Base-by-base conservation (phyloP, 1,139 yeast genomes). In the Yamadazyma mexicana region DNA sequence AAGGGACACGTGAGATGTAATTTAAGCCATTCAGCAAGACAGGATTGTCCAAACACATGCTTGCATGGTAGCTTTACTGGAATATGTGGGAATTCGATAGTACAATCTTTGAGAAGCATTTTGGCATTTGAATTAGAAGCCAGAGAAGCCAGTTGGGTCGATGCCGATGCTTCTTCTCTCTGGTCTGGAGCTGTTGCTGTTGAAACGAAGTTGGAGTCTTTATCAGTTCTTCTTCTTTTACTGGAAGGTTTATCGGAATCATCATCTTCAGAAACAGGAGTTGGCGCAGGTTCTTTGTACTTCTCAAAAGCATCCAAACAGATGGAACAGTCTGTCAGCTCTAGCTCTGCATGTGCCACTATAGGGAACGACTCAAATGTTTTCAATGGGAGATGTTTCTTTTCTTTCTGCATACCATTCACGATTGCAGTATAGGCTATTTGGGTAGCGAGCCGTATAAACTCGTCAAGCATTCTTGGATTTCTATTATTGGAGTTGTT, bases 61-160 rank as follows among this genome's bases (percentile, higher is more conserved):
- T 80, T 80, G 61, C 98, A 91, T 0, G 96, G 94, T 75, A 91
- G 70, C 46, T 74, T 67, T 2, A 85, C 66, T 0, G 96, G 83
- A 7, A 72, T 58, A 59, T 89, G 96, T 7, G 62, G 58, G 52
- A 73, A 80, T 4, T 54, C 60, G 4, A 57, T 62, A 1, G 48
- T 50, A 32, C 45, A 55, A 22, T 68, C 72, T 14, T 39, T 34
- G 9, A 42, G 35, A 28, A 35, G 38, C 30, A 17, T 10, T 18
- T 24, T n/a, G n/a, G n/a, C n/a, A n/a, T n/a, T n/a, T n/a, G n/a
- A n/a, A n/a, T n/a, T n/a, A n/a, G n/a, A n/a, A n/a, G n/a, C n/a
- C n/a, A n/a, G n/a, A n/a, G n/a, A n/a, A n/a, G n/a, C n/a, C n/a
- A n/a, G n/a, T n/a, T n/a, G n/a, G n/a, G n/a, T n/a, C n/a, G n/a